Conservation (phyloP, 2,329 filamentous ascomycete species). For the Rachicladosporium sp. region DNA sequence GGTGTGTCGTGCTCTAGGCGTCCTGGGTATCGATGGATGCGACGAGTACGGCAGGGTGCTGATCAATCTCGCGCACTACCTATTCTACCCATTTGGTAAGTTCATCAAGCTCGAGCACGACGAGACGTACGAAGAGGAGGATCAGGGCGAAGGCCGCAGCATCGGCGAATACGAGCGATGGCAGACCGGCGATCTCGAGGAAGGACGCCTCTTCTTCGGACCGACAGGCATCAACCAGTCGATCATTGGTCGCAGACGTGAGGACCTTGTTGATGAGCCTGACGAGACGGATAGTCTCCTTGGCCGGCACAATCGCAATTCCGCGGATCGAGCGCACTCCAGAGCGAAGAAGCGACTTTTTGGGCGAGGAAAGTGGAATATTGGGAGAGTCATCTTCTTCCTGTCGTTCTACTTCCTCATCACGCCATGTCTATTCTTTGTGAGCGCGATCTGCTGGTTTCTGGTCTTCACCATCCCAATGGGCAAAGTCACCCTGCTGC, state of each 20-base stretch:
- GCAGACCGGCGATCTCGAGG: constrained; percentile 94
- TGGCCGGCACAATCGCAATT: constrained; percentile 32
- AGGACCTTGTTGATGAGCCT: constrained; percentile 65
- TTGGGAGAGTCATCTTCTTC: constrained; percentile 92
- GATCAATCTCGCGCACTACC: constrained; percentile 69
- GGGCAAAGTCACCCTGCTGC: constrained; percentile 83
- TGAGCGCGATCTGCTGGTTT: constrained; percentile 86
- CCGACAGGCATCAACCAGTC: constrained; percentile 58
- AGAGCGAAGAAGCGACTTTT: constrained; percentile 71
- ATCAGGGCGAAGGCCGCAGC: constrained; percentile 87
- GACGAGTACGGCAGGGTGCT: constrained; percentile 77
- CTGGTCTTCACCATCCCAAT: constrained; percentile 97
- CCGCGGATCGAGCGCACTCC: constrained; percentile 12
- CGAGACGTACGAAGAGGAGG: constrained; percentile 86
- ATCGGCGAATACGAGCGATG: constrained; percentile 98
- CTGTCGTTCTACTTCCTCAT: constrained; percentile 89
- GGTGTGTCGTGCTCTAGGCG: constrained; percentile 64
- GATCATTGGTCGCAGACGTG: constrained; percentile 71
- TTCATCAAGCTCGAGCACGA: constrained; percentile 90
- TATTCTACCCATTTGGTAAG: constrained; percentile 94
- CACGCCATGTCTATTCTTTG: constrained; percentile 71
- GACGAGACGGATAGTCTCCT: constrained; percentile 86
- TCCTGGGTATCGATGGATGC: constrained; percentile 67
- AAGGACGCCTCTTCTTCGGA: constrained; percentile 91
- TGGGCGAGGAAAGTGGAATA: constrained; percentile 88